Evolutionary conservation across 1,139 yeast species (phyloP).

Genomic region (Suhomyces panamericanus): DNA sequence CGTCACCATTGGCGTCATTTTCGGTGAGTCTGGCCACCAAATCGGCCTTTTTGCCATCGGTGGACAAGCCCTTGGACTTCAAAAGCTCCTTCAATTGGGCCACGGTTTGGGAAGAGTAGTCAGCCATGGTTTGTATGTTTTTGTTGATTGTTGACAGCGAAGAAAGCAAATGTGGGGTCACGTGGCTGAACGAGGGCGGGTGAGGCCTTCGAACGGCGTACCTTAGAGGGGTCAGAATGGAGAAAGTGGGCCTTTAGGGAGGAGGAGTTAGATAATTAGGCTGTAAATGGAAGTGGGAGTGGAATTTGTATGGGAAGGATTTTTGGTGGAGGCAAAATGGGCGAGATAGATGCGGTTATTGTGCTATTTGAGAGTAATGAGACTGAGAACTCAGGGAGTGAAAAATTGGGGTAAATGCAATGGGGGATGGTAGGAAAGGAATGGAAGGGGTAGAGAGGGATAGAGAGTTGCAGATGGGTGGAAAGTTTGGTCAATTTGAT

Average conservation of each 20-base stretch:
- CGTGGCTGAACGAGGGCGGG: not conserved
- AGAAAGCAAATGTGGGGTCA: not conserved
- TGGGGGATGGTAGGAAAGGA: not conserved
- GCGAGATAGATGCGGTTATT: too few relatives aligned
- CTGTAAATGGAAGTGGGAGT: not conserved
- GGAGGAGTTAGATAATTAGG: not conserved
- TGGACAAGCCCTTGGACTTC: constrained; percentile 64
- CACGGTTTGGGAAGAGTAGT: constrained; percentile 68
- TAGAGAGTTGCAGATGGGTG: not conserved
- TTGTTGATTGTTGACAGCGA: constrained; percentile 4
- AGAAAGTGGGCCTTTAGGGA: not conserved
- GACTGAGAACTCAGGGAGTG: not conserved
- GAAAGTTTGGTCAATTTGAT: too few relatives aligned
- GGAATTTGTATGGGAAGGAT: not conserved
- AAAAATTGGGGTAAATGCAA: not conserved
- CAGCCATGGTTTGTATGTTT: constrained; percentile 42
- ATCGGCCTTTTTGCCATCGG: constrained; percentile 83
- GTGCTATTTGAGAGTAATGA: too few relatives aligned
- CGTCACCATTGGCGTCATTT: constrained; percentile 12
- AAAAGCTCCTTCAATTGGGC: constrained; percentile 81
- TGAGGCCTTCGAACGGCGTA: not conserved
- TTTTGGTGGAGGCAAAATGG: too few relatives aligned
- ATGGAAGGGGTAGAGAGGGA: not conserved
- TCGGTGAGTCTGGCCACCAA: constrained; percentile 67
- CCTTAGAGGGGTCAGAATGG: not conserved